Percentiles rank a stretch among this genome's conserved stretches.
phyloP scores from a whole-genome alignment of 176 grass and related monocot species.

The Carex kokanica region DNA sequence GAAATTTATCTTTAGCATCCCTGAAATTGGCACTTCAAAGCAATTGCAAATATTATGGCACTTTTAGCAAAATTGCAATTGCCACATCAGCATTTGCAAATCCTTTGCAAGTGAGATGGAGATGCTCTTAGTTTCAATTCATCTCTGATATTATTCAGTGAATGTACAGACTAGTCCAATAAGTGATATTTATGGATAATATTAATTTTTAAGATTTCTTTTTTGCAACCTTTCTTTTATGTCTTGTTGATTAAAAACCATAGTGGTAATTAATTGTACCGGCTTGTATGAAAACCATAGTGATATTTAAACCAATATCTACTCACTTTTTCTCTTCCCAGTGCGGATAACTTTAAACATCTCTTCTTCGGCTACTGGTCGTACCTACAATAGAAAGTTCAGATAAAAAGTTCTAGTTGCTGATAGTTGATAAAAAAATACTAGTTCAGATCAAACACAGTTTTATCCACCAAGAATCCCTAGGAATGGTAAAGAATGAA shows the following conservation, averaged over 20 bases:
- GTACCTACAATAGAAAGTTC: slow-evolving; percentile 39
- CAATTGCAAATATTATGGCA: too few relatives aligned
- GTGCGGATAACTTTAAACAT: slow-evolving; percentile 77
- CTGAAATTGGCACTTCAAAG: too few relatives aligned
- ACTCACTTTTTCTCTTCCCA: slow-evolving; percentile 86
- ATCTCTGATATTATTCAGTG: neutral
- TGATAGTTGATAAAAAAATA: neutral
- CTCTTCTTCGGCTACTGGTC: slow-evolving; percentile 80
- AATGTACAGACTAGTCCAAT: neutral
- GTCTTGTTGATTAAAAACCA: neutral
- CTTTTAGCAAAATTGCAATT: too few relatives aligned
- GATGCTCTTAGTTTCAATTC: neutral
- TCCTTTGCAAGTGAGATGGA: too few relatives aligned
- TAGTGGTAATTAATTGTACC: neutral
- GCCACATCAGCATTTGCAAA: too few relatives aligned
- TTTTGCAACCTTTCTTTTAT: neutral
- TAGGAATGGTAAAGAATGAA: neutral
- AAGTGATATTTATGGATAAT: neutral
- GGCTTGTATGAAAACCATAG: neutral
- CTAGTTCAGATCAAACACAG: neutral
- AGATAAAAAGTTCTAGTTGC: neutral
- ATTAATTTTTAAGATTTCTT: neutral
- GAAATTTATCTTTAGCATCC: too few relatives aligned
- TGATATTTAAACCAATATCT: neutral
- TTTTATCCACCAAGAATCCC: neutral